Evolutionary conservation across 202 grass and related monocot genomes (phyloP), one percentile per base, ranked within the genome.

Genomic region (Brachypodium distachyon): DNA sequence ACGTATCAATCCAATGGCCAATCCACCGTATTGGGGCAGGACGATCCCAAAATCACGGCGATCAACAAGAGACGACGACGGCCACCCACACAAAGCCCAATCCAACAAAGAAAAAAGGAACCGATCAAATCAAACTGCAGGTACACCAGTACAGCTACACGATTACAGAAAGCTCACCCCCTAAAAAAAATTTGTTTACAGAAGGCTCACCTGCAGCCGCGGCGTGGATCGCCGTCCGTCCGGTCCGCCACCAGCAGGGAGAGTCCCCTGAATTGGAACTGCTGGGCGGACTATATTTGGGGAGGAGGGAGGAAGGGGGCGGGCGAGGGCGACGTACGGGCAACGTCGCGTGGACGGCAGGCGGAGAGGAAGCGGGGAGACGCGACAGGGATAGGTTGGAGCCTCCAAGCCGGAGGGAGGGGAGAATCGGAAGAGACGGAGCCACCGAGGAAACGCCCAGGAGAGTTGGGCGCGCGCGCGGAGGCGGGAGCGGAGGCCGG

Each of bases 311-410:
- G 62, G 72, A 22, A 73, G 61, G 27, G 56, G 55, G 60, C 26
- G 31, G 51, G 34, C 23, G 23, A 83, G 61, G 26, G 48, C 33
- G 46, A 64, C 47, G 32, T 4, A 12, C 52, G 41, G 36, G 32
- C 26, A 33, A 9, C n/a, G 72, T 86, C 73, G 82, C 89, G 25
- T 80, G 85, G 28, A 77, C 58, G 77, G 72, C 65, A 28, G 77
- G 61, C 28, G 42, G n/a, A 26, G 61, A 2, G 17, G 61, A 2
- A 12, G 81, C 40, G 49, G 49, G 34, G 58, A 6, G 44, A 61
- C 51, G 25, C 46, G 61, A 33, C 9, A 11, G 11, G 23, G 54
- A 37, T 10, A 22, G 50, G 51, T 36, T 3, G 33, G 33, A 36
- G 33, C 33, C 38, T n/a, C n/a, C n/a, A n/a, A n/a, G n/a, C n/a